Base-by-base conservation (phyloP, 1,139 yeast genomes). In the Nakaseomyces kungkrabaensis region DNA sequence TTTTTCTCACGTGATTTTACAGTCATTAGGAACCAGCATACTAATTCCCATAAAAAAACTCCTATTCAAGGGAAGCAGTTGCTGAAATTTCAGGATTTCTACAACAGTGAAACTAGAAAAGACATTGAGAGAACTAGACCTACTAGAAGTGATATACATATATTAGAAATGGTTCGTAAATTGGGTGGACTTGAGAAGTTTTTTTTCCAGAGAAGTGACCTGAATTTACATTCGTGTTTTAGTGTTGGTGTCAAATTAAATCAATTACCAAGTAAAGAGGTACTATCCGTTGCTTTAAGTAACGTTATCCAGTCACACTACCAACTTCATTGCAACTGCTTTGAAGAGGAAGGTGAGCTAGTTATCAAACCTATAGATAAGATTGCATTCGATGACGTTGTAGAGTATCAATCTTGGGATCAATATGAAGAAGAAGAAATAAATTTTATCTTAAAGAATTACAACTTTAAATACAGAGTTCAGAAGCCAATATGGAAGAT, bases 401-500 rank as follows among this genome's bases (percentile, higher is more conserved):
- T 60, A 1, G 61, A 60, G 33, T 52, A 51, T 43, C 51, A 45
- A 6, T 45, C 48, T 24, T 57, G 60, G 57, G 49, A 47, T 7
- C 24, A 42, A 5, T 48, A 58, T 10, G 48, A 47, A 13, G 56
- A 54, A 24, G 52, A 50, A 1, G 45, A 50, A 8, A 51, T 56
- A 8, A 59, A 59, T 48, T 36, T 49, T 32, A 53, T 63, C 9
- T 60, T 62, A 45, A 51, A 53, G 46, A 51, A 45, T 4, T 52
- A 54, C 42, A 48, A 50, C 31, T 63, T 62, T 46, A 31, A 49
- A 0, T 60, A 57, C 45, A 47, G 45, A 37, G 47, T 34, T 3
- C 50, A 55, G 11, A 48, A 47, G 26, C 62, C 62, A 4, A 43
- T 62, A 10, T 63, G 67, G 67, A 62, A 57, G 47, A 22, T 63